These are phyloP conservation scores for Salvia splendens DNA, from an alignment of 257 asterid species.

Conservation along the genomic window DNA sequence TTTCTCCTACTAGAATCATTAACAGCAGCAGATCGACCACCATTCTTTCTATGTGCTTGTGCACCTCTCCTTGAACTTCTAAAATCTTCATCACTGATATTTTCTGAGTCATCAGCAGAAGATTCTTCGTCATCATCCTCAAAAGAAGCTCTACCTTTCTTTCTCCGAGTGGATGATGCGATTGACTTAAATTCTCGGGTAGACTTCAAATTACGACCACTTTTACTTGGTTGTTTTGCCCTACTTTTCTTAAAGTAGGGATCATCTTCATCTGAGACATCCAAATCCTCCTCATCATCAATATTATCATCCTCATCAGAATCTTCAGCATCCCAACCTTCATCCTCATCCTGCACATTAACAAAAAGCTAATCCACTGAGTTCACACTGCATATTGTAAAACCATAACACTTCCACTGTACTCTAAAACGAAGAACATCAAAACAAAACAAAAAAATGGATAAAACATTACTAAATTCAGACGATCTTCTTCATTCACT, in stretches of 20 bases:
- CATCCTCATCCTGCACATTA: conserved; percentile 62
- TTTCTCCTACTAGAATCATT: conserved; percentile 52
- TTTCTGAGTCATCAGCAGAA: conserved; percentile 70
- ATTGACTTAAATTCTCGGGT: conserved; percentile 53
- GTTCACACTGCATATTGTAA: conserved; percentile 26
- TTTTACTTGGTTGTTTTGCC: conserved; percentile 59
- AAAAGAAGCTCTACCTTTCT: conserved; percentile 58
- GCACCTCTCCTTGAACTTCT: conserved; percentile 59
- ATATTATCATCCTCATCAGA: conserved; percentile 76
- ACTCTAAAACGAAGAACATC: conserved; percentile 16
- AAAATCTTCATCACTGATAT: conserved; percentile 74
- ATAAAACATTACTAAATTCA: conserved; percentile 3
- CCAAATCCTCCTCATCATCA: conserved; percentile 73
- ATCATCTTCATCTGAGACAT: conserved; percentile 75
- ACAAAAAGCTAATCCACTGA: conserved; percentile 27
- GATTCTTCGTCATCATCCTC: conserved; percentile 79
- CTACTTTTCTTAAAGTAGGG: conserved; percentile 50
- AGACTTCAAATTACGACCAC: conserved; percentile 59
- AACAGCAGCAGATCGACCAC: conserved; percentile 48
- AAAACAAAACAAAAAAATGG: not conserved
- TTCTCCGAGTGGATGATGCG: conserved; percentile 55
- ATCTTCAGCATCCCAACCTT: conserved; percentile 91
- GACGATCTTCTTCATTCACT: conserved; percentile 6
- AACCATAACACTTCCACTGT: conserved; percentile 20
- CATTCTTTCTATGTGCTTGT: conserved; percentile 53